Evolutionary conservation across 768 basidiomycete genomes (phyloP), one percentile per base, ranked within the genome.

Genomic region (Xerocomellus amylosporus): DNA sequence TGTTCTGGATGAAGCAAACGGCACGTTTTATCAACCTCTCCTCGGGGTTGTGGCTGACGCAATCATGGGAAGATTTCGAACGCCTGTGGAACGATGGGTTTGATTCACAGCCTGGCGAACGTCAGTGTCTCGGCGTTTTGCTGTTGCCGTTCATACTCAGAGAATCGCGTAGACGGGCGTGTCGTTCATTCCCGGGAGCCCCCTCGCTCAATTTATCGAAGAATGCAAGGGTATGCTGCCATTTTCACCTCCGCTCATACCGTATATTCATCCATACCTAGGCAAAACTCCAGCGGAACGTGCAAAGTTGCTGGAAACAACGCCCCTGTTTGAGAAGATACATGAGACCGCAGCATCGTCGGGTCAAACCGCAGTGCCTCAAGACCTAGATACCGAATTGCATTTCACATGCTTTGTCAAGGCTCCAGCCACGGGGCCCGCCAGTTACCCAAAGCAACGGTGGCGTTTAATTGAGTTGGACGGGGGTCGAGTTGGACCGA

Each of bases 1-100:
- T 96, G 5, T 74, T 94, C 61, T 97, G 85, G 80, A 91, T 96
- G 74, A 93, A 92, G 69, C 94, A 97, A 69, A 96, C 89, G 48
- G 93, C 31, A 79, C 65, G 12, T 39, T 30, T 42, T 3, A 14
- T 43, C 28, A 2, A 5, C 20, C 20, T 49, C 13, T 7, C 17
- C 4, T 36, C 38, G 10, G 26, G 10, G 14, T 6, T 9, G 20
- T 41, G 13, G 26, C 55, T 49, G 46, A 53, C 33, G n/a, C 37
- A 17, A 17, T 24, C 53, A 5, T 36, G 17, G 47, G 20, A 50
- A 90, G 88, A 92, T 92, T 53, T 69, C 76, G 5, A 93, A 93
- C 62, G 91, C 92, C 0, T 93, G 92, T 64, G 93, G 93, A 4
- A 93, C 92, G 0, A 93, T 95, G 67, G 92, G 86, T 0, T 76